Percentiles rank a stretch among this genome's conserved stretches.
These are phyloP conservation scores for Pyrenophora teres DNA, from an alignment of 2,329 filamentous ascomycete genomes.

Conservation along the genomic window DNA sequence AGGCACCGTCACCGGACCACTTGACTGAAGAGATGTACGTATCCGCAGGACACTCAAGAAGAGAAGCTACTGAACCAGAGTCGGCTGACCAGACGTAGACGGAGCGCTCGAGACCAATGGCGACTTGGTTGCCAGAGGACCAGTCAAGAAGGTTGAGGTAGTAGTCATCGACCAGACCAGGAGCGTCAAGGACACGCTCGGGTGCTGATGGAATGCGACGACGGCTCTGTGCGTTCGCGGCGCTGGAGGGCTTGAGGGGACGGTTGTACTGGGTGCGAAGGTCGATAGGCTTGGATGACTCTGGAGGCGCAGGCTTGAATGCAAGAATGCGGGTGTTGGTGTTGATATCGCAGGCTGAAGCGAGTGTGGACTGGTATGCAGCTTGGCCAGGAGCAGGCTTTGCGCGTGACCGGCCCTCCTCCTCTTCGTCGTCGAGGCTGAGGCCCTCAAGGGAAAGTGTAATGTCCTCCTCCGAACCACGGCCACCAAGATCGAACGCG, in stretches of 20 bases:
- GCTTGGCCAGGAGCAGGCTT: conserved; percentile 85
- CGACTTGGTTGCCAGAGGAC: conserved; percentile 97
- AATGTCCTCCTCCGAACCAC: conserved; percentile 71
- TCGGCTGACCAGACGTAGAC: conserved; percentile 99
- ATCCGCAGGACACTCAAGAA: conserved; percentile 85
- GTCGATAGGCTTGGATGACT: conserved; percentile 98
- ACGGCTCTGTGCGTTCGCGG: conserved; percentile 81
- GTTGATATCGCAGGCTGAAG: conserved; percentile 88
- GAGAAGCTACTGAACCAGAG: conserved; percentile 82
- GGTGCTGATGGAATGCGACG: conserved; percentile 92
- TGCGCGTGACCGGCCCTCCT: conserved; percentile 65
- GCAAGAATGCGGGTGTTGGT: conserved; percentile 94
- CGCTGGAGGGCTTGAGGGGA: conserved; percentile 77
- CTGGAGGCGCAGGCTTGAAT: conserved; percentile 97
- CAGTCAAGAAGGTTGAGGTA: conserved; percentile 98
- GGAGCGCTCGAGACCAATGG: conserved; percentile 93
- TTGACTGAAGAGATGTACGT: conserved; percentile 98
- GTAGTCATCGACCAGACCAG: conserved; percentile 96
- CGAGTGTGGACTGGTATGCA: conserved; percentile 90
- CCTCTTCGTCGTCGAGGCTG: conserved; percentile 73
- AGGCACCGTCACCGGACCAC: conserved; percentile 96
- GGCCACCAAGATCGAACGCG: conserved; percentile 66
- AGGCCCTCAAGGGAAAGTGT: conserved; percentile 77
- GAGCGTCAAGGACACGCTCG: conserved; percentile 93
- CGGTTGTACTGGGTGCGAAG: conserved; percentile 98